Base-by-base conservation (phyloP, 768 basidiomycete genomes). In the Pleurotus platypus region DNA sequence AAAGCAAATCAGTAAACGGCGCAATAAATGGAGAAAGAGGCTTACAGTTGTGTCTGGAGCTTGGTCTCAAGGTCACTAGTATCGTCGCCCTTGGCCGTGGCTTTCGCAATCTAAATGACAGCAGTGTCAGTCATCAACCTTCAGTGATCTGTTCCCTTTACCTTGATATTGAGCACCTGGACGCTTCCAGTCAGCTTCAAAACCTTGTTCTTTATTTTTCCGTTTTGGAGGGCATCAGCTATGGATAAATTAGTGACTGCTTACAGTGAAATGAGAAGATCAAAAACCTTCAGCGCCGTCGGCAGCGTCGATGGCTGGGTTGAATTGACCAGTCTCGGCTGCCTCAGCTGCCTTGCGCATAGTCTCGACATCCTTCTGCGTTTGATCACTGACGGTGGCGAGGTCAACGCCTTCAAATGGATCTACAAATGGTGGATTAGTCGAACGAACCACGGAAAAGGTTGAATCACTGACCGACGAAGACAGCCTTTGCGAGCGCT, bases 181-280 rank as follows among this genome's bases (percentile, higher is more conserved):
- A 67, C 64, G 54, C 69, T 66, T 16, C 69, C 74, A 51, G 73
- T 74, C 54, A 77, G 67, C 65, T 77, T 77, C 24, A 77, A 61
- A 16, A 77, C 75, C 67, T 77, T 77, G 70, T 77, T 77, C 74
- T 77, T 70, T 60, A 70, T 75, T 69, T 75, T 75, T 27, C 75
- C 75, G 57, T 64, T 64, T 53, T 66, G 61, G 38, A 77, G 70
- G 2, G 72, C 74, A 39, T 57, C 65, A 37, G 72, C 73, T 70
- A 45, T n/a, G 24, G 46, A 15, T 20, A 22, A 51, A 39, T 4
- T 16, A 24, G 12, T 13, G 22, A 40, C 5, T 26, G 20, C 18
- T 20, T 26, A 45, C 13, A 16, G 11, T n/a, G 20, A 16, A 45
- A 3, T 26, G 49, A 59, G 5, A 48, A n/a, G 20, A 46, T 12